phyloP scores from a whole-genome alignment of 306 rosid genomes.

The Lotus japonicus region DNA sequence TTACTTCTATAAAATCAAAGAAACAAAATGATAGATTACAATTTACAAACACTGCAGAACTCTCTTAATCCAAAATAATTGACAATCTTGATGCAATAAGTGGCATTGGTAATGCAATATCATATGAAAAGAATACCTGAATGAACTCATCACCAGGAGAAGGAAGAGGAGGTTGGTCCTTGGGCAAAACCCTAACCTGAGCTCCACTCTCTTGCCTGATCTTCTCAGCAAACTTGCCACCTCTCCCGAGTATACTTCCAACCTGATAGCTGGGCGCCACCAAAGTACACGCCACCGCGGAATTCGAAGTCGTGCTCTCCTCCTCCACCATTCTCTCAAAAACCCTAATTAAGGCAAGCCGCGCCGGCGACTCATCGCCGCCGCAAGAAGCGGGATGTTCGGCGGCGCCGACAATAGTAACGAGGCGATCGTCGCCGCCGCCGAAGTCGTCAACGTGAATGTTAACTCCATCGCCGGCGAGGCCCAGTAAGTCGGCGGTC shows the following conservation, averaged over 20 bases:
- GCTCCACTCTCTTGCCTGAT: slow-evolving; percentile 74
- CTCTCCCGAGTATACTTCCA: slow-evolving; percentile 61
- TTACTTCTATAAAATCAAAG: too few species aligned
- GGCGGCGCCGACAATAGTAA: neutral
- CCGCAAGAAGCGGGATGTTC: neutral
- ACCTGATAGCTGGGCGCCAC: slow-evolving; percentile 59
- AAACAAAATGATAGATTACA: too few species aligned
- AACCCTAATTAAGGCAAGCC: slow-evolving; percentile 53
- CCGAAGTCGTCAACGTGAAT: slow-evolving; percentile 36
- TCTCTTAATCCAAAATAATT: neutral
- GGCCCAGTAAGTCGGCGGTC: slow-evolving; percentile 5
- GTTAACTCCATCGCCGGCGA: slow-evolving; percentile 28
- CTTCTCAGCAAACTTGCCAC: slow-evolving; percentile 63
- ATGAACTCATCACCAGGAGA: slow-evolving; percentile 59
- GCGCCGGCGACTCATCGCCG: slow-evolving; percentile 39
- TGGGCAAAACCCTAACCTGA: slow-evolving; percentile 55
- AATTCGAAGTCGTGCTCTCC: slow-evolving; percentile 10
- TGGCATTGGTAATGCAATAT: neutral
- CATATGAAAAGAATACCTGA: slow-evolving; percentile 34
- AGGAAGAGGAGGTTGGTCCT: slow-evolving; percentile 52
- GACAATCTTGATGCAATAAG: too few species aligned
- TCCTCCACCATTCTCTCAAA: slow-evolving; percentile 42
- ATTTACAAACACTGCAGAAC: too few species aligned
- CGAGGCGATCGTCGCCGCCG: slow-evolving; percentile 47
- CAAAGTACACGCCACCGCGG: slow-evolving; percentile 43